phyloP scores from a whole-genome alignment of 1,139 yeast genomes.

The Saccharomyces hybrid region DNA sequence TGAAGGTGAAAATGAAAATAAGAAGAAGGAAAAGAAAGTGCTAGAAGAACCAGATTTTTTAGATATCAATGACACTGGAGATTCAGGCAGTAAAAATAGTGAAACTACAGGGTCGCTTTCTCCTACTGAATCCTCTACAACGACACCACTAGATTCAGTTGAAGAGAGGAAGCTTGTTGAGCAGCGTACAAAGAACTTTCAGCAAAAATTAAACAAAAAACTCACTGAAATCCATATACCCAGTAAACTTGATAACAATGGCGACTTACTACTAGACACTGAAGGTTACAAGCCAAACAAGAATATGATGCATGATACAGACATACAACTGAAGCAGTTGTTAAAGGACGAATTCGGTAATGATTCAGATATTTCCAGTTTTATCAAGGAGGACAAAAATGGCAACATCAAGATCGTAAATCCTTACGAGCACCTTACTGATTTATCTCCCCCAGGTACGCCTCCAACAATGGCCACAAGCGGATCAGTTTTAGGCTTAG shows the following conservation, averaged over 20 bases:
- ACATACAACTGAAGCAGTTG: conserved; percentile 61
- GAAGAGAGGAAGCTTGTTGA: conserved; percentile 3
- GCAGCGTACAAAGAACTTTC: conserved; percentile 28
- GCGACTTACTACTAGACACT: conserved; percentile 87
- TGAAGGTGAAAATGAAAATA: conserved; percentile 4
- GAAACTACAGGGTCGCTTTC: background rate
- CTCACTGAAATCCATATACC: conserved; percentile 73
- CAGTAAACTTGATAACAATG: conserved; percentile 78
- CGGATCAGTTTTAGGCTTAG: conserved; percentile 12
- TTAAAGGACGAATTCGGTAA: conserved; percentile 61
- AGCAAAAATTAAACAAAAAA: conserved; percentile 53
- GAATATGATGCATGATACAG: conserved; percentile 60
- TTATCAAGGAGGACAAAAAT: conserved; percentile 54
- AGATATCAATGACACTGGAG: conserved; percentile 31
- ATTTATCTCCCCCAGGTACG: conserved; percentile 11
- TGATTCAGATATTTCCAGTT: conserved; percentile 41
- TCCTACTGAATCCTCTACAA: background rate
- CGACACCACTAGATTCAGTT: background rate
- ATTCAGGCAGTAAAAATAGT: background rate
- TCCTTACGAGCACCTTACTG: conserved; percentile 32
- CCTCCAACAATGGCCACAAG: conserved; percentile 23
- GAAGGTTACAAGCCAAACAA: conserved; percentile 92
- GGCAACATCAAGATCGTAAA: conserved; percentile 63
- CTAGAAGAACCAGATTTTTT: conserved; percentile 52
- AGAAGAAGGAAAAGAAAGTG: conserved; percentile 4